Evolutionary conservation across 2,329 filamentous ascomycete species (phyloP), one percentile per base, ranked within the genome.

Genomic region (Basipetospora chlamydospora): DNA sequence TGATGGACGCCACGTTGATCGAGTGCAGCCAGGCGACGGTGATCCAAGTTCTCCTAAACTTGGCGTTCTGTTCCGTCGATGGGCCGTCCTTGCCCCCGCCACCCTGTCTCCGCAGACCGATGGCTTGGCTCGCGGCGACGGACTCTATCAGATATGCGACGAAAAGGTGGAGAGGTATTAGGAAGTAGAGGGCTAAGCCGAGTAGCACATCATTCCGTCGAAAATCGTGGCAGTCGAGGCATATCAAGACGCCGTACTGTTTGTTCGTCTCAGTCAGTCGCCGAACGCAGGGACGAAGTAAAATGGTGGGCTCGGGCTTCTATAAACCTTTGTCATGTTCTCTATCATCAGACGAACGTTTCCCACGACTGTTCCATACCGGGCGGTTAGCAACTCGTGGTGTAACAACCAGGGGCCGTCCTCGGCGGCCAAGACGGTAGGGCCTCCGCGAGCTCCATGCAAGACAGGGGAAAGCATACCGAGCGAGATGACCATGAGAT

Each of bases 281-380:
- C 6, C 12, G 26, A 28, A 28, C 6, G n/a, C 30, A 10, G 10
- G n/a, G n/a, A 7, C 5, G 31, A 20, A n/a, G 11, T 10, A 20
- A 15, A 8, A 30, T 17, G 12, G 18, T n/a, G 16, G 23, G 10
- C 10, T 6, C 17, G 18, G 12, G 7, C 28, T 10, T 12, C 16
- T 13, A 44, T 44, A 42, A 53, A 84, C 83, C 70, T 95, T 95
- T 64, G 88, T 83, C 47, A 88, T 84, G 53, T 98, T 98, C 59
- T 96, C 90, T 51, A 98, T 86, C 63, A 96, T 84, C 49, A 98
- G 67, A 44, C 90, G 78, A 35, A 98, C 60, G 54, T 98, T 98
- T 49, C 87, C 90, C 34, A 88, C 85, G 50, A 96, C 84, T 86
- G 42, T 10, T 26, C 13, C 26, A 29, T 16, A n/a, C n/a, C 33